Evolutionary conservation across 2,329 filamentous ascomycete species (phyloP).

Genomic region (Ceratocystis eucalypticola): DNA sequence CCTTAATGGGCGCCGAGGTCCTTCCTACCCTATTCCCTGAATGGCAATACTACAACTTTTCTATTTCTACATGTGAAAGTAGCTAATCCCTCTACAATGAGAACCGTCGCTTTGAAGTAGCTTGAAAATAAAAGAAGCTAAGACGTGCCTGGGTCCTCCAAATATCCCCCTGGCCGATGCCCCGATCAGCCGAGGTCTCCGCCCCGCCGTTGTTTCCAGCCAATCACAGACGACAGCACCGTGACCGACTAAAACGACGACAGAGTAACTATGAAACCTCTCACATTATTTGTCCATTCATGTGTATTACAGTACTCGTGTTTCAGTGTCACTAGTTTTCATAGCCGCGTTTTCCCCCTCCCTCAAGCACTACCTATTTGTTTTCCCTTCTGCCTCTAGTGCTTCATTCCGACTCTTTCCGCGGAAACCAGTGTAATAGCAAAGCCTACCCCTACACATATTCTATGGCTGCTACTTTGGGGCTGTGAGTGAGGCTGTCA

Average conservation of each 20-base stretch:
- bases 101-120: neutral
- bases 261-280: too few species aligned
- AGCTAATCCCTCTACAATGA: too few species aligned
- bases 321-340: neutral
- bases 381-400: neutral
- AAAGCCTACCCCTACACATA: neutral
- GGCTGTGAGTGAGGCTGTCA: neutral
- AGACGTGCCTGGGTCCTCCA: neutral
- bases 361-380: neutral
- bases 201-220: constrained; percentile 10
- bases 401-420: constrained; percentile 5
- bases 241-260: neutral
- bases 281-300: neutral
- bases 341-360: neutral
- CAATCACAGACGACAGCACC: neutral
- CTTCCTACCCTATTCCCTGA: neutral
- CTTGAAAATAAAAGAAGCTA: neutral
- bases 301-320: neutral
- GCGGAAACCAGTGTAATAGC: neutral
- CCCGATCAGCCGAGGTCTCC: constrained; percentile 16
- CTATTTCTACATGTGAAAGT: neutral
- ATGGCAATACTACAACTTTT: neutral
- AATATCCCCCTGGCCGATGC: constrained; percentile 15
- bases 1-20: neutral
- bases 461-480: neutral